Evolutionary conservation across 2,329 filamentous ascomycete species (phyloP), one percentile per base, ranked within the genome.

Genomic region (Cytospora schulzeri): DNA sequence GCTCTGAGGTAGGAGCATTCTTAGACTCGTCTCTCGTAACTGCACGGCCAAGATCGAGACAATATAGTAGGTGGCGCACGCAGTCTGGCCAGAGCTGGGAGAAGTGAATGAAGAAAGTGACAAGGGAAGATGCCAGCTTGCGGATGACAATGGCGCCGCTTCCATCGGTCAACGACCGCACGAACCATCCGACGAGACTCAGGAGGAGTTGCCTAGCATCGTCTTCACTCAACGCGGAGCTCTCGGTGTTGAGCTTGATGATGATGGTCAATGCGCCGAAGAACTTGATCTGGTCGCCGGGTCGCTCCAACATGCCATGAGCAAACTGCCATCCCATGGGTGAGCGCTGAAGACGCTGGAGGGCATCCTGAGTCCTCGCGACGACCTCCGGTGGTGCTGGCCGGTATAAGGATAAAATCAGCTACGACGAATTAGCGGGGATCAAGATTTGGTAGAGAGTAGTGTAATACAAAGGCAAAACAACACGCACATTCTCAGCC

Each of bases 261-360:
- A 92, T 96, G 69, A 97, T 90, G 0, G 94, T 98, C 65, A 97
- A 83, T 33, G 93, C 94, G 17, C 92, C 95, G 74, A 96, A 97
- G 77, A 98, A 98, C 68, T 91, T 90, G 69, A 95, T 87, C 71
- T 93, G 89, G 66, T 90, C 85, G 69, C 91, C 88, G 26, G 85
- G 79, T 66, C 86, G 87, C 58, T 80, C 80, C 14, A 97, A 80
- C 17, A 98, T 81, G 59, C 87, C 86, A 72, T 94, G 88, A 24
- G 92, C 93, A 54, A 97, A 83, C 63, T 90, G 84, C 95, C 95
- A 99, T 62, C 93, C 94, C 71, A 91, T 83, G 2, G 88, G 82
- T 2, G 92, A 91, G 69, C 87, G 87, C 73, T 98, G 95, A 22
- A 97, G 80, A 29, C 83, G 82, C 67, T 95, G 91, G 17, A 99